Conservation (phyloP, 1,284 basidiomycete genomes). For the Tremellales sp. region DNA sequence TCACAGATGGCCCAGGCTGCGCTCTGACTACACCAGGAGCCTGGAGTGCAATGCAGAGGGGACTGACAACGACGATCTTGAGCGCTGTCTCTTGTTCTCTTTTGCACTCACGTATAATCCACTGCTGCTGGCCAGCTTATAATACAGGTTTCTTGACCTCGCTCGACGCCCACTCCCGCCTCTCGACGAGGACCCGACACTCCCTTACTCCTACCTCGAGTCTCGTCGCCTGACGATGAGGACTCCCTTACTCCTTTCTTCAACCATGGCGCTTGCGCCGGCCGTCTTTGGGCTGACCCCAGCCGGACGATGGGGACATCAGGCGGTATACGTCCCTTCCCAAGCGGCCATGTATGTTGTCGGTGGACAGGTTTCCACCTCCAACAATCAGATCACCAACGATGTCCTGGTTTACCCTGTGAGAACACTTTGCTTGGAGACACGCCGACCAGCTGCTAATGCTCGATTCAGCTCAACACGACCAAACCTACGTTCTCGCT, state of each 20-base stretch:
- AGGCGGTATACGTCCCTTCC: slow-evolving; percentile 41
- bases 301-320: slow-evolving; percentile 45
- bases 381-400: slow-evolving; percentile 40
- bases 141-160: too few relatives aligned
- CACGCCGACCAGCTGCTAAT: neutral
- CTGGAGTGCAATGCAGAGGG: too few relatives aligned
- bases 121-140: too few relatives aligned
- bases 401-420: slow-evolving; percentile 45
- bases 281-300: slow-evolving; percentile 24
- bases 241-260: slow-evolving; percentile 5
- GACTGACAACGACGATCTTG: too few relatives aligned
- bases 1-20: too few relatives aligned
- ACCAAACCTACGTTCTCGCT: slow-evolving; percentile 32
- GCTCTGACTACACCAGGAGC: too few relatives aligned
- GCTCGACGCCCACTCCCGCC: slow-evolving; percentile 9
- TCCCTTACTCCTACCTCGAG: neutral
- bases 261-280: slow-evolving; percentile 14
- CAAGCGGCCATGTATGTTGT: slow-evolving; percentile 44
- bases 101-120: too few relatives aligned
- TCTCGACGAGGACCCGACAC: slow-evolving; percentile 28
- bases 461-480: slow-evolving; percentile 32
- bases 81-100: too few relatives aligned
- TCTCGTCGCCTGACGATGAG: neutral
- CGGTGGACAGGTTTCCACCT: slow-evolving; percentile 38
- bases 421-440: slow-evolving; percentile 4